These are phyloP conservation scores for Raphidocelis subcapitata DNA, from an alignment of 139 green algal species.

Conservation along the genomic window DNA sequence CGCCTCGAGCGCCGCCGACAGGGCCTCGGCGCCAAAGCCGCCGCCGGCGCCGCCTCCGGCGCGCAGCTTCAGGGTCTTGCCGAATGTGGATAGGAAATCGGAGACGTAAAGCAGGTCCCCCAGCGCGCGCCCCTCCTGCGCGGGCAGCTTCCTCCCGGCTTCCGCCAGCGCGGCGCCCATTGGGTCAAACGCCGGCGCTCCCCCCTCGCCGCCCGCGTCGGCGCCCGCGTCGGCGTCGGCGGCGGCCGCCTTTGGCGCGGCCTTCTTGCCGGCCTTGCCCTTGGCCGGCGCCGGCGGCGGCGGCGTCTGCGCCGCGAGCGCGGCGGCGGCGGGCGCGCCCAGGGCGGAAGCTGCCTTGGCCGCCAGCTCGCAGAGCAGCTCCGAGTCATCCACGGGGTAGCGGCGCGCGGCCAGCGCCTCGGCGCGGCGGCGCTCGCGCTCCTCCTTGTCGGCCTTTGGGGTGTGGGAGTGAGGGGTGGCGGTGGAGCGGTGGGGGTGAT, in stretches of 20 bases:
- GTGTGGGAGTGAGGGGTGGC: too few relatives aligned
- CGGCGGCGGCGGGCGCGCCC: neutral
- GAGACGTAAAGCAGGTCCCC: conserved; percentile 14
- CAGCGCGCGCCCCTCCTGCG: neutral
- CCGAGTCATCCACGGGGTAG: conserved; percentile 50
- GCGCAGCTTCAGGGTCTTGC: neutral
- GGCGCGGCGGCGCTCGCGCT: conserved; percentile 25
- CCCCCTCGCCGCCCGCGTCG: neutral
- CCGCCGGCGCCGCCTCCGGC: conserved; percentile 11
- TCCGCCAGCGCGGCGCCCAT: neutral
- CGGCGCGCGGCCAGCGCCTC: conserved; percentile 35
- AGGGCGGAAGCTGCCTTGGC: neutral
- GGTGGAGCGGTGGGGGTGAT: too few relatives aligned
- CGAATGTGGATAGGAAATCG: conserved; percentile 17
- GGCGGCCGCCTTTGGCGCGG: neutral
- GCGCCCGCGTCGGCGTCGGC: neutral
- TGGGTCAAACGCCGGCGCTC: neutral
- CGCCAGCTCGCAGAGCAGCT: conserved; percentile 28
- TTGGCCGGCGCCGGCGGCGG: neutral
- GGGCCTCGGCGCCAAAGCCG: neutral
- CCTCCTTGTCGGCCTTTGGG: conserved; percentile 40
- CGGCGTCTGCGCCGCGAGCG: neutral
- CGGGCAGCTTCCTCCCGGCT: neutral
- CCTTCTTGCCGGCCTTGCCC: neutral
- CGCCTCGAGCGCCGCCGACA: neutral